These are phyloP conservation scores for Oenanthe javanica DNA, from an alignment of 140 eudicot genomes.

Conservation along the genomic window DNA sequence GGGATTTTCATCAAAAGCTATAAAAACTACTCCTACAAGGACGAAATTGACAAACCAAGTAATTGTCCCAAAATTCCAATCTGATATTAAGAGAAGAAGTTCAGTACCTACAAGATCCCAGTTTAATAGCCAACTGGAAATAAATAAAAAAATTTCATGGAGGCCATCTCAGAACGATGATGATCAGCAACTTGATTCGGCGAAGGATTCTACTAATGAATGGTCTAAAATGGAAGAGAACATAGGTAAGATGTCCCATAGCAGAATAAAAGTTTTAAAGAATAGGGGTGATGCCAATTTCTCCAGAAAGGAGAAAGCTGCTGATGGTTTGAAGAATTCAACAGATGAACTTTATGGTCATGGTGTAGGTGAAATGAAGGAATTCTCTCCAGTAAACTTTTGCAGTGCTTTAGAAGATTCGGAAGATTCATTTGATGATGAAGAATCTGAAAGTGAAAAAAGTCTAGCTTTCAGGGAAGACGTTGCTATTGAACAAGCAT, in stretches of 20 bases:
- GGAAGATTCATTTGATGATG: conserved; percentile 7
- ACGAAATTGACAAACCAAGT: conserved; percentile 22
- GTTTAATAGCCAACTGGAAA: conserved; percentile 10
- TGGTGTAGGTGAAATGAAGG: neutral
- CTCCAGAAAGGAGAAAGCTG: neutral
- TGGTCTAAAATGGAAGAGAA: neutral
- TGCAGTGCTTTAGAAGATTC: conserved; percentile 14
- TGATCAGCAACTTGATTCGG: neutral
- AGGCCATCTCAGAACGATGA: conserved; percentile 14
- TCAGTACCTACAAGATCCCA: conserved; percentile 20
- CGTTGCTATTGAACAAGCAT: conserved; percentile 13
- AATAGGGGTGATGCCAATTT: neutral
- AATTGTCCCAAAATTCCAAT: conserved; percentile 17
- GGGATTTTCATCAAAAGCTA: conserved; percentile 16
- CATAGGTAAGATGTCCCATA: neutral
- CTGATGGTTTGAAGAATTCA: neutral
- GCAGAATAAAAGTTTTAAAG: neutral
- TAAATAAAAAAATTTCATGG: conserved; percentile 16
- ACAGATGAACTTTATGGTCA: neutral
- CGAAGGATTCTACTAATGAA: neutral
- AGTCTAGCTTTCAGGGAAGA: conserved; percentile 15
- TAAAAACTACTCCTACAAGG: conserved; percentile 15
- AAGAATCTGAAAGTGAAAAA: conserved; percentile 23
- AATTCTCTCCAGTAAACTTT: neutral
- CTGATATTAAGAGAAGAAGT: conserved; percentile 25